Percentiles rank a stretch among this genome's conserved stretches.
phyloP scores from a whole-genome alignment of 2,329 filamentous ascomycete genomes.

The Epichloe baconii region DNA sequence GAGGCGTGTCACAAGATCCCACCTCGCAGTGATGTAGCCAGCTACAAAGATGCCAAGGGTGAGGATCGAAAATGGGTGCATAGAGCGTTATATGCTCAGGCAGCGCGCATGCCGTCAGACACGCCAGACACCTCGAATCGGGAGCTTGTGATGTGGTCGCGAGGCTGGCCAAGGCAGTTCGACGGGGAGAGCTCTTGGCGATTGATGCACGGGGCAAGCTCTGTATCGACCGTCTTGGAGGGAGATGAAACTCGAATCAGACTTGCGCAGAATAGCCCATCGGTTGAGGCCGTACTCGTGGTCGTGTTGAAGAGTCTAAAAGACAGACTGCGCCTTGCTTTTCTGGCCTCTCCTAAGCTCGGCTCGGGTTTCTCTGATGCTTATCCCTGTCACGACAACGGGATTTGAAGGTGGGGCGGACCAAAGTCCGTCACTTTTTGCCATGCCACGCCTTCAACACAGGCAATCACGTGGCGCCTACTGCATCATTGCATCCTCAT shows the following conservation, averaged over 20 bases:
- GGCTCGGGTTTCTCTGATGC: background rate
- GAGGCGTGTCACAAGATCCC: conserved; percentile 91
- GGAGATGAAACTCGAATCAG: background rate
- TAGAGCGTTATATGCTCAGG: conserved; percentile 40
- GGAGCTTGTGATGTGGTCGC: conserved; percentile 1
- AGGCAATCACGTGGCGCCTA: background rate
- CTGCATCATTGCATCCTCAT: too few relatives aligned
- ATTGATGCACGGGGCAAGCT: background rate
- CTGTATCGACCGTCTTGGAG: background rate
- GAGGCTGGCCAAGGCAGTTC: background rate
- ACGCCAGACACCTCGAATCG: background rate
- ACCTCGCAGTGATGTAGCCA: conserved; percentile 97
- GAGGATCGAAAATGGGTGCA: conserved; percentile 96
- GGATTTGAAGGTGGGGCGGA: conserved; percentile 2
- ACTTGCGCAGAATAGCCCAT: background rate
- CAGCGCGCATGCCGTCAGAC: conserved; percentile 31
- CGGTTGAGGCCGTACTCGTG: background rate
- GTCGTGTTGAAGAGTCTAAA: background rate
- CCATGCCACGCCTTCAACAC: background rate
- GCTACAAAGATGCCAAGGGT: conserved; percentile 98
- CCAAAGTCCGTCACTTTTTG: background rate
- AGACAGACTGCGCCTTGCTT: background rate
- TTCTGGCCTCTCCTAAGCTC: background rate
- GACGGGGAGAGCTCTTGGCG: background rate
- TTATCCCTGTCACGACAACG: conserved; percentile 3